Evolutionary conservation across 805 yeast genomes (phyloP).

Genomic region (Naumovozyma castellii): DNA sequence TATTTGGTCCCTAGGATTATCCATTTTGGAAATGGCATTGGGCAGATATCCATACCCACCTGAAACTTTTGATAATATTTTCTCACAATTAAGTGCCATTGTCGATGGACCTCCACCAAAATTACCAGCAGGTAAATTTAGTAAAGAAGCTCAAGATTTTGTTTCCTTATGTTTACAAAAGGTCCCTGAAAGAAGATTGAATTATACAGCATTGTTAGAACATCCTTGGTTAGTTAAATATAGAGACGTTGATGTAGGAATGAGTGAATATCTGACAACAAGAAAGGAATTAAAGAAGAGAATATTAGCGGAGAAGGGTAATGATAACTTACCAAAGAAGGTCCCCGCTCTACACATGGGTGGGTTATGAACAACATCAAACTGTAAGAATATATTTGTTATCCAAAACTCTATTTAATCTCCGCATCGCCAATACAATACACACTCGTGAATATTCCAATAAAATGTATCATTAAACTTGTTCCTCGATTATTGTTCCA

Average conservation of each 20-base stretch:
- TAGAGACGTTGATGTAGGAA: conserved; percentile 32
- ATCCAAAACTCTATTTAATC: no score
- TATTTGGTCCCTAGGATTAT: conserved; percentile 88
- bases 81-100: conserved; percentile 88
- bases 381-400: conserved; percentile 1
- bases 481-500: no score
- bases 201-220: conserved; percentile 59
- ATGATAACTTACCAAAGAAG: conserved; percentile 18
- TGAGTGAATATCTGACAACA: conserved; percentile 32
- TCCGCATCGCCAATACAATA: no score
- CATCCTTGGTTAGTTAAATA: conserved; percentile 76
- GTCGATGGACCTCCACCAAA: conserved; percentile 94
- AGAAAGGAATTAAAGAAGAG: conserved; percentile 27
- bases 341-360: conserved; percentile 33
- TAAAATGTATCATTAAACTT: background rate
- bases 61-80: conserved; percentile 81
- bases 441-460: background rate
- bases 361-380: no score
- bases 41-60: conserved; percentile 96
- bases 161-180: conserved; percentile 71
- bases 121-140: conserved; percentile 52
- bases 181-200: conserved; percentile 72
- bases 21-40: conserved; percentile 76
- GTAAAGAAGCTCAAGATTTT: conserved; percentile 73
- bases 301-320: conserved; percentile 22